These are phyloP conservation scores for Eragrostis nindensis DNA, from an alignment of 176 grass and related monocot genomes.

Conservation along the genomic window DNA sequence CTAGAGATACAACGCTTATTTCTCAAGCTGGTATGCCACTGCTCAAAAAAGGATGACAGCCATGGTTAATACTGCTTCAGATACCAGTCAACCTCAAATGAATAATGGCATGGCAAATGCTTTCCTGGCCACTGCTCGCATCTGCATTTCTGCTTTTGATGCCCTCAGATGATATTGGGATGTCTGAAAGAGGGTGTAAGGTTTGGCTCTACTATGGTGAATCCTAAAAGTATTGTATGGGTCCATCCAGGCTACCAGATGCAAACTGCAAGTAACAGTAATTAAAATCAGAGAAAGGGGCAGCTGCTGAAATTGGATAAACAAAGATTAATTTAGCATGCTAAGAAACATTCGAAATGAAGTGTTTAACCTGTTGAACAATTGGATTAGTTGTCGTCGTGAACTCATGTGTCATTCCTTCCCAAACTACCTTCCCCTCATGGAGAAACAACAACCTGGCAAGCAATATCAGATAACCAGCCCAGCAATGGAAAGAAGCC, in stretches of 20 bases:
- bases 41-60: background rate
- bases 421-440: constrained; percentile 86
- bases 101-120: background rate
- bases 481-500: background rate
- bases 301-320: background rate
- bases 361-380: constrained; percentile 73
- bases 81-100: background rate
- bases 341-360: background rate
- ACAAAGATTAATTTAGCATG: background rate
- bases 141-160: background rate
- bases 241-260: constrained; percentile 94
- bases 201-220: background rate
- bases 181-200: background rate
- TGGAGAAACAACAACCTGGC: constrained; percentile 93
- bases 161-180: background rate
- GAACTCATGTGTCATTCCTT: constrained; percentile 96
- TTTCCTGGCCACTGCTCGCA: background rate
- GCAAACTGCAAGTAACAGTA: constrained; percentile 72
- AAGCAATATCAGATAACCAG: constrained; percentile 14
- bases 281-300: background rate
- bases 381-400: constrained; percentile 78
- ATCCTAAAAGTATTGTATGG: constrained; percentile 68
- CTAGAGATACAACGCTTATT: background rate
- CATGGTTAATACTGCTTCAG: background rate
- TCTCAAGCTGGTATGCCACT: background rate